These are phyloP conservation scores for Hymenoscyphus albidus DNA, from an alignment of 2,329 filamentous ascomycete genomes.

Conservation along the genomic window DNA sequence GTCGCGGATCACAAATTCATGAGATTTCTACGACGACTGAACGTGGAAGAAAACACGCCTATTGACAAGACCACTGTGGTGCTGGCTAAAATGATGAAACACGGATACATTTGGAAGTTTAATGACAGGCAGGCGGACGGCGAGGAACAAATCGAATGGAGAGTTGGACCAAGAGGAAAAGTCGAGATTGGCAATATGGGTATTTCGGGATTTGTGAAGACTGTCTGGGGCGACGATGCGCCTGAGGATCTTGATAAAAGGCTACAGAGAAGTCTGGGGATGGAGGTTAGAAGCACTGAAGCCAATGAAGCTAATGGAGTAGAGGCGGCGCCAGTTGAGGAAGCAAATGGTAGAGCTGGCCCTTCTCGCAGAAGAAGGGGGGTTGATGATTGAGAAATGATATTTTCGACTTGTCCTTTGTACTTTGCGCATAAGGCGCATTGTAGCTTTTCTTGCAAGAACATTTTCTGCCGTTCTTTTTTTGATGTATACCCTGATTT, in stretches of 20 bases:
- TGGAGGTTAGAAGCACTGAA: slow-evolving; percentile 34
- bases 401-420: not conserved
- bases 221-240: slow-evolving; percentile 51
- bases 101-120: slow-evolving; percentile 78
- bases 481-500: not conserved
- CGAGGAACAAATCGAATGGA: slow-evolving; percentile 75
- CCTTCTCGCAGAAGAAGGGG: slow-evolving; percentile 18
- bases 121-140: slow-evolving; percentile 63
- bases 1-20: slow-evolving; percentile 76
- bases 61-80: slow-evolving; percentile 69
- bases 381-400: slow-evolving; percentile 12
- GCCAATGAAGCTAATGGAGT: slow-evolving; percentile 17
- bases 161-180: slow-evolving; percentile 79
- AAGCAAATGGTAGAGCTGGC: slow-evolving; percentile 13
- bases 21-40: slow-evolving; percentile 69
- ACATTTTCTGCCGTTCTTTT: not conserved
- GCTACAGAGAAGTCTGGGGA: slow-evolving; percentile 58
- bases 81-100: slow-evolving; percentile 69
- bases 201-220: slow-evolving; percentile 65
- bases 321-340: slow-evolving; percentile 27
- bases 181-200: slow-evolving; percentile 78
- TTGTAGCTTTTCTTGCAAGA: not conserved
- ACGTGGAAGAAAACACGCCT: slow-evolving; percentile 69
- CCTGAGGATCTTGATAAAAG: slow-evolving; percentile 55
- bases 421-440: not conserved